Evolutionary conservation across 2,329 filamentous ascomycete genomes (phyloP).

Genomic region (Epichloe gansuensis): DNA sequence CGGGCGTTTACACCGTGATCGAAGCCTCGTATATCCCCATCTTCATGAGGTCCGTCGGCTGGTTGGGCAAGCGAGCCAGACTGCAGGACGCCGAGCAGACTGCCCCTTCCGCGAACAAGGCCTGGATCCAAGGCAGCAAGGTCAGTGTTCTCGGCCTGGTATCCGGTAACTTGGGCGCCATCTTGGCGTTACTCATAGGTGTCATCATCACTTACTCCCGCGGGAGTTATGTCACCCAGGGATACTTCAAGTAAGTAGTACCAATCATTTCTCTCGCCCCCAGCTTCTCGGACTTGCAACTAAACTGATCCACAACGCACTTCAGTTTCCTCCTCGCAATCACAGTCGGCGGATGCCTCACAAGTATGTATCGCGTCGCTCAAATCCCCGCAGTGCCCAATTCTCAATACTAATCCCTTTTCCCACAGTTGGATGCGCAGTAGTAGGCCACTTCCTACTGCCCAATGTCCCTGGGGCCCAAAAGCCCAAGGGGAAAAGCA

Average conservation of each 20-base stretch:
- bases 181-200: conserved; percentile 10
- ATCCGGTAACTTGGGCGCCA: conserved; percentile 9
- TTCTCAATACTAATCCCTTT: not conserved
- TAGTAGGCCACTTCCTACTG: conserved; percentile 9
- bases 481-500: conserved; percentile 6
- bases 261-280: not conserved
- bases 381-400: not conserved
- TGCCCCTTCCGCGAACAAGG: not conserved
- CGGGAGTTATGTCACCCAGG: conserved; percentile 9
- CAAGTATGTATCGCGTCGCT: conserved; percentile 4
- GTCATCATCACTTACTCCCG: conserved; percentile 11
- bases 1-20: conserved; percentile 9
- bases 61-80: conserved; percentile 1
- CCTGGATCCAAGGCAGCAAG: conserved; percentile 9
- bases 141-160: conserved; percentile 10
- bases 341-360: conserved; percentile 10
- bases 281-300: not conserved
- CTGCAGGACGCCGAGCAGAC: not conserved
- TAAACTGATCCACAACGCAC: not conserved
- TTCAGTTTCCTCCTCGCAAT: conserved; percentile 10
- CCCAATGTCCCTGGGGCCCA: conserved; percentile 8
- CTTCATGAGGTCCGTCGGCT: conserved; percentile 12
- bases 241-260: conserved; percentile 9
- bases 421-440: conserved; percentile 6
- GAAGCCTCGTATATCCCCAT: conserved; percentile 12